These are phyloP conservation scores for Annulohypoxylon nitens DNA, from an alignment of 495 filamentous ascomycete genomes.

Conservation along the genomic window DNA sequence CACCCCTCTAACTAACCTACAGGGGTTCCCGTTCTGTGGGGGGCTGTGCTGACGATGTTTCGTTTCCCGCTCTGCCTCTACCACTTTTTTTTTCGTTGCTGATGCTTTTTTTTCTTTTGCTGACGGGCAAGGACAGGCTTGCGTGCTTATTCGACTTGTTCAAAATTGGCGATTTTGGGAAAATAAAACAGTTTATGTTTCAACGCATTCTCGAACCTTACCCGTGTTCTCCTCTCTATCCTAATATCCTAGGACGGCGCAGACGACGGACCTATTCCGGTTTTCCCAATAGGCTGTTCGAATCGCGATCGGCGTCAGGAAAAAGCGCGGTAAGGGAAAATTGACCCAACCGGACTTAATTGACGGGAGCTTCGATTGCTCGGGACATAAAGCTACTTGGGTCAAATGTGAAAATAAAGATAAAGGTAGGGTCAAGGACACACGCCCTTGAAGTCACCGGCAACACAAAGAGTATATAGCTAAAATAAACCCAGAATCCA, in stretches of 20 bases:
- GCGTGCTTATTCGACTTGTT: not conserved
- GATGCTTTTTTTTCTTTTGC: conserved; percentile 5
- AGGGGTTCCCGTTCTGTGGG: conserved; percentile 36
- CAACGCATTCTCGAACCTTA: conserved; percentile 25
- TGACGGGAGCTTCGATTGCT: conserved; percentile 22
- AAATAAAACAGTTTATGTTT: conserved; percentile 38
- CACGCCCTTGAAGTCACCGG: conserved; percentile 13
- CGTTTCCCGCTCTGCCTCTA: conserved; percentile 27
- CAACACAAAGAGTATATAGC: conserved; percentile 29
- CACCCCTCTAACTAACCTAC: conserved; percentile 44
- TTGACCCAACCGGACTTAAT: conserved; percentile 23
- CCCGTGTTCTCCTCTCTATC: conserved; percentile 17
- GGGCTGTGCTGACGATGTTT: conserved; percentile 47
- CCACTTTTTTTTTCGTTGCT: conserved; percentile 1
- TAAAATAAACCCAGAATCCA: not conserved
- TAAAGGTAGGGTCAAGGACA: conserved; percentile 23
- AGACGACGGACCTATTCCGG: conserved; percentile 25
- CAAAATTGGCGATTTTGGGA: conserved; percentile 13
- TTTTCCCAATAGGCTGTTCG: conserved; percentile 31
- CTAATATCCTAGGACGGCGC: conserved; percentile 21
- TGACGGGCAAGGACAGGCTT: conserved; percentile 6
- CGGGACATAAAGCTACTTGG: conserved; percentile 13
- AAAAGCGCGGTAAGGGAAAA: conserved; percentile 34
- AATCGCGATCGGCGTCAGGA: conserved; percentile 40
- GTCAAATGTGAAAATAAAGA: conserved; percentile 11